Percentiles rank a stretch among this genome's conserved stretches.
Evolutionary conservation across 2,329 filamentous ascomycete species (phyloP).

Genomic region (Phyllosticta paracitricarpa): DNA sequence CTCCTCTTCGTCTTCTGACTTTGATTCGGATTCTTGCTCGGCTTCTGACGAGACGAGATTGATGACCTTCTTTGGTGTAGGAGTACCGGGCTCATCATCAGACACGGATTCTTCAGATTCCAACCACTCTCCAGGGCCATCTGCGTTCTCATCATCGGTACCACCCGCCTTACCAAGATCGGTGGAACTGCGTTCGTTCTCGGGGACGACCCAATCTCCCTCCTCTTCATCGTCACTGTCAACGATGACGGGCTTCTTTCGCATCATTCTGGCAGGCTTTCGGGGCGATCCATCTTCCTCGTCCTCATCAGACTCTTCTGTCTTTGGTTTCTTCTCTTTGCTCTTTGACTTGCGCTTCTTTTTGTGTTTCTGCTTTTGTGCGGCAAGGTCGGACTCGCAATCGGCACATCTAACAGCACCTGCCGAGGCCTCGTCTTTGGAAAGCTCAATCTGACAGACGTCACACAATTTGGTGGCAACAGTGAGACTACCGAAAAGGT

Average conservation of each 20-base stretch:
- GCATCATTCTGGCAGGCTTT: conserved; percentile 2
- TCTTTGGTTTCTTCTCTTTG: conserved; percentile 19
- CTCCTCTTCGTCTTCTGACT: conserved; percentile 23
- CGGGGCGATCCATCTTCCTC: conserved; percentile 20
- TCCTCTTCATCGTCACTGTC: conserved; percentile 62
- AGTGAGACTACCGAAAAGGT: conserved; percentile 75
- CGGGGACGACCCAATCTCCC: conserved; percentile 70
- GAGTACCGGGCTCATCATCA: conserved; percentile 34
- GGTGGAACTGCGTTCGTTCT: conserved; percentile 50
- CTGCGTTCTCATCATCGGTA: conserved; percentile 76
- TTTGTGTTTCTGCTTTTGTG: conserved; percentile 33
- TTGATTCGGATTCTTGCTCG: conserved; percentile 21
- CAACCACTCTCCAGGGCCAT: conserved; percentile 74
- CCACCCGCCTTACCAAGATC: conserved; percentile 71
- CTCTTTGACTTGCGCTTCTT: conserved; percentile 31
- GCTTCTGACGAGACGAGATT: conserved; percentile 42
- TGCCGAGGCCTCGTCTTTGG: conserved; percentile 41
- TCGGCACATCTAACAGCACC: conserved; percentile 57
- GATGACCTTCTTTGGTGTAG: conserved; percentile 37
- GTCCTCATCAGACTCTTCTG: conserved; percentile 30
- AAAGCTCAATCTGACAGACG: conserved; percentile 65
- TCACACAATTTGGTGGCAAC: conserved; percentile 72
- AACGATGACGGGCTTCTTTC: conserved; percentile 34
- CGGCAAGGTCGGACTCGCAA: conserved; percentile 65
- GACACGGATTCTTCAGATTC: conserved; percentile 58